Percentiles rank a stretch among this genome's conserved stretches.
Evolutionary conservation across 2,329 filamentous ascomycete species (phyloP).

Genomic region (Botryotinia calthae): DNA sequence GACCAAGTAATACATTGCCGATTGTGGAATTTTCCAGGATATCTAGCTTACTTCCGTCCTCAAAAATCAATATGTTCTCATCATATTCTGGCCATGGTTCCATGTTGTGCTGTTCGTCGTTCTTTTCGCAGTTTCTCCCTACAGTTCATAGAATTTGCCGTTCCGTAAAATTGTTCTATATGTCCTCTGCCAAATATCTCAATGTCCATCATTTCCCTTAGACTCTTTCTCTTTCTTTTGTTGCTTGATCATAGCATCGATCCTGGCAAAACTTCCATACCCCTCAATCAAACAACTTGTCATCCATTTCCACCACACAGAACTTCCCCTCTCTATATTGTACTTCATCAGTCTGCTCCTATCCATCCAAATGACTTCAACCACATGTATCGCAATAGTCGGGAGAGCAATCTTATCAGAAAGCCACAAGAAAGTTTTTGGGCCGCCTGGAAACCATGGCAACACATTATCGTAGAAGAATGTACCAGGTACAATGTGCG

Average conservation of each 20-base stretch:
- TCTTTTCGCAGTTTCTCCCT: neutral
- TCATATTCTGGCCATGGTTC: neutral
- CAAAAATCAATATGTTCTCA: neutral
- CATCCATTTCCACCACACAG: slow-evolving; percentile 56
- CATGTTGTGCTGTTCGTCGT: neutral
- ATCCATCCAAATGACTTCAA: slow-evolving; percentile 59
- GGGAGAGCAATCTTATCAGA: slow-evolving; percentile 57
- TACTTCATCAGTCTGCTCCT: slow-evolving; percentile 47
- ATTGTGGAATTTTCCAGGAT: neutral
- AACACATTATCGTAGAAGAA: slow-evolving; percentile 51
- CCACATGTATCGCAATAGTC: slow-evolving; percentile 62
- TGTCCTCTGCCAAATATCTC: neutral
- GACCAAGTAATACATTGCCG: neutral
- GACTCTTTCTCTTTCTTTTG: slow-evolving; percentile 44
- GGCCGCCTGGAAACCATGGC: slow-evolving; percentile 55
- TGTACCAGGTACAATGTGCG: slow-evolving; percentile 53
- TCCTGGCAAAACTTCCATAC: slow-evolving; percentile 47
- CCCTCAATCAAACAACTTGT: slow-evolving; percentile 55
- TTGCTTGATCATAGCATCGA: slow-evolving; percentile 49
- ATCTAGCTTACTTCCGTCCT: neutral
- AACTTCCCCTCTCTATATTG: slow-evolving; percentile 45
- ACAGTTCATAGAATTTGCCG: neutral
- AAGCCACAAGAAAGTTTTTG: slow-evolving; percentile 55
- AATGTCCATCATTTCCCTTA: slow-evolving; percentile 11
- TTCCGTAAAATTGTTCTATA: neutral